Base-by-base conservation (phyloP, 2,329 filamentous ascomycete genomes). In the Byssothecium circinans region DNA sequence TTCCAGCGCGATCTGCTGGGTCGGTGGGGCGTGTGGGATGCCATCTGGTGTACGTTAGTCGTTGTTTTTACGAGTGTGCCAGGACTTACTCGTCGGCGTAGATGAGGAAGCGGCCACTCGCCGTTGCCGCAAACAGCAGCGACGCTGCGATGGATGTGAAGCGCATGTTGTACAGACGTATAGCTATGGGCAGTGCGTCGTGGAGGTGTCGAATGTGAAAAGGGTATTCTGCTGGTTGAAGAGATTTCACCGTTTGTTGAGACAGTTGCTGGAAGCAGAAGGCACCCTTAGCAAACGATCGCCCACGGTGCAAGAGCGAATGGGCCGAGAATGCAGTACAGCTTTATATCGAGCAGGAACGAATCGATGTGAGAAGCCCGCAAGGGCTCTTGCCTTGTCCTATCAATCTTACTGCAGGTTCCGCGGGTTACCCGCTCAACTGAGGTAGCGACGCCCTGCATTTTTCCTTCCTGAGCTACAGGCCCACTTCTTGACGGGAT, bases 41-140 rank as follows among this genome's bases (percentile, higher is more conserved):
- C 65, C 62, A 70, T 56, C 64, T 67, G n/a, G 6, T 10, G 7
- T 6, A 11, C 14, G 3, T 38, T 19, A 22, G 15, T 12, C 10
- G 12, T 7, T 38, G 33, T 10, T 38, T n/a, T n/a, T n/a, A n/a
- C n/a, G n/a, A n/a, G n/a, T n/a, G n/a, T n/a, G n/a, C n/a, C n/a
- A n/a, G n/a, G 19, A 62, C 62, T 54, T 56, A 67, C 65, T 69
- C 57, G 39, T 68, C 66, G 8, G 58, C 57, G 40, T 68, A 69
- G 39, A 69, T 65, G 5, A 66, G 39, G 48, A 67, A 68, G 12
- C 64, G 62, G 48, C 57, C 64, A 30, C 20, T 52, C 30, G 54
- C 53, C 29, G 52, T 45, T 41, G 47, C 45, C 2, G 51, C 46
- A 11, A 64, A 47, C 0, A 61, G 17, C 10, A 38, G 34, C 3